A percentile compares a stretch with the other conserved stretches of the same genome.
Conservation (phyloP, 805 yeast genomes). For the Cyberlindnera sargentensis region DNA sequence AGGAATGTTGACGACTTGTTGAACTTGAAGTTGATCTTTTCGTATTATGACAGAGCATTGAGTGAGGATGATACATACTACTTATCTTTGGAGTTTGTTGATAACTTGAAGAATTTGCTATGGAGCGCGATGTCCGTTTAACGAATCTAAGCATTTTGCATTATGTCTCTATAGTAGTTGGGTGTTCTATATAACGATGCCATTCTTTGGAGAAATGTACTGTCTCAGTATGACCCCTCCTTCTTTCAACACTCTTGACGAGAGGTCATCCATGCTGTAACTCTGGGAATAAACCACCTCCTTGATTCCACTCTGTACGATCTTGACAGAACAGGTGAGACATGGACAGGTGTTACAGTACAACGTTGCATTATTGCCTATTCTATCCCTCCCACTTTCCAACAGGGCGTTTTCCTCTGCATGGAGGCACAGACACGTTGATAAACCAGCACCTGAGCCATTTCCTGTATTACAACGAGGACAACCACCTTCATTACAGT, state of each 20-base stretch:
- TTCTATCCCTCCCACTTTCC: conserved; percentile 89
- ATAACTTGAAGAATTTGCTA: conserved; percentile 39
- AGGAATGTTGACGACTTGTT: conserved; percentile 46
- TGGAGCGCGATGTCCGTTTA: conserved; percentile 20
- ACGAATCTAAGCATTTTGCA: neutral
- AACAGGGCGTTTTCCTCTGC: conserved; percentile 96
- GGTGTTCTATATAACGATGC: conserved; percentile 7
- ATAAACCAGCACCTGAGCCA: conserved; percentile 53
- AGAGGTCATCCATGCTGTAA: conserved; percentile 84
- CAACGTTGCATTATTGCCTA: conserved; percentile 54
- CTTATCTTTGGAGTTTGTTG: conserved; percentile 44
- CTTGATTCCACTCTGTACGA: conserved; percentile 83
- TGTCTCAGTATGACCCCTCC: conserved; percentile 73
- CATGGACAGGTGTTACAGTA: conserved; percentile 98
- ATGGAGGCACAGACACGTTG: conserved; percentile 88
- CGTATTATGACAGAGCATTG: conserved; percentile 43
- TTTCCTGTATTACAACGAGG: conserved; percentile 73
- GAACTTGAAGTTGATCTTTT: conserved; percentile 55
- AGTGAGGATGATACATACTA: conserved; percentile 31
- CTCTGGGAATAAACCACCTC: conserved; percentile 92
- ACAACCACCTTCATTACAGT: conserved; percentile 97
- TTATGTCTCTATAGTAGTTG: neutral
- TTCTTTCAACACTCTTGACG: conserved; percentile 61
- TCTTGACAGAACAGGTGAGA: conserved; percentile 89
- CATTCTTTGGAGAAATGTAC: conserved; percentile 28